These are phyloP conservation scores for Lactifluus rugatus DNA, from an alignment of 768 basidiomycete genomes.

Conservation along the genomic window DNA sequence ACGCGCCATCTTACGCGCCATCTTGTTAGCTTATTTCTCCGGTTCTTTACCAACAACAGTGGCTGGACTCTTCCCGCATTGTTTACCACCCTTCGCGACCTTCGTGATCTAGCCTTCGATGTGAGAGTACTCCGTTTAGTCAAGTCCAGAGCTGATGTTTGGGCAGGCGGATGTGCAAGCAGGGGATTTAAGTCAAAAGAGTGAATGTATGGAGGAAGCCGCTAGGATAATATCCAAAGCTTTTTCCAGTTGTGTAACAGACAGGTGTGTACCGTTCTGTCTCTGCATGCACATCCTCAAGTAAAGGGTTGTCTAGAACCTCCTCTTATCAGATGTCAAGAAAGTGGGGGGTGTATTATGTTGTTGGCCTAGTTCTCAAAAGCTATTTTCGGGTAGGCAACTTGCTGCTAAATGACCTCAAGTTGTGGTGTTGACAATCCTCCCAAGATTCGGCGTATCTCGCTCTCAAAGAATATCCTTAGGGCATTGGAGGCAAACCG, in stretches of 20 bases:
- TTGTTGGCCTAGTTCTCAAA: slow-evolving; percentile 85
- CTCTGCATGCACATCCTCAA: background rate
- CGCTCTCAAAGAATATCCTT: slow-evolving; percentile 84
- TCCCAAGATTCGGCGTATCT: slow-evolving; percentile 77
- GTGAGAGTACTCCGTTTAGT: slow-evolving; percentile 31
- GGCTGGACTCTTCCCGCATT: slow-evolving; percentile 83
- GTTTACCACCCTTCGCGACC: slow-evolving; percentile 71
- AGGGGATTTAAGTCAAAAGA: slow-evolving; percentile 40
- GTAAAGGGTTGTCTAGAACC: slow-evolving; percentile 31
- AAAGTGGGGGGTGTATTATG: slow-evolving; percentile 89
- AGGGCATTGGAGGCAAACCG: slow-evolving; percentile 78
- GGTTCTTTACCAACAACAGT: slow-evolving; percentile 69
- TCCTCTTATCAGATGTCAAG: slow-evolving; percentile 66
- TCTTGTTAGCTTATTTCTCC: slow-evolving; percentile 51
- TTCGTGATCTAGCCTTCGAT: slow-evolving; percentile 79
- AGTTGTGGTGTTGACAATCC: background rate
- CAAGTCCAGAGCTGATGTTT: background rate
- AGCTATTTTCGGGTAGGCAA: slow-evolving; percentile 79
- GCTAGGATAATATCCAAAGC: slow-evolving; percentile 82
- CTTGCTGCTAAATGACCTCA: background rate
- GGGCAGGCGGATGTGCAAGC: slow-evolving; percentile 21
- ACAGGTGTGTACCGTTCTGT: slow-evolving; percentile 40
- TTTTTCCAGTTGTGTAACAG: slow-evolving; percentile 82
- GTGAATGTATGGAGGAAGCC: slow-evolving; percentile 75
- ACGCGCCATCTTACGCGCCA: background rate